phyloP scores from a whole-genome alignment of 768 basidiomycete genomes.

The Grammothele lineata region DNA sequence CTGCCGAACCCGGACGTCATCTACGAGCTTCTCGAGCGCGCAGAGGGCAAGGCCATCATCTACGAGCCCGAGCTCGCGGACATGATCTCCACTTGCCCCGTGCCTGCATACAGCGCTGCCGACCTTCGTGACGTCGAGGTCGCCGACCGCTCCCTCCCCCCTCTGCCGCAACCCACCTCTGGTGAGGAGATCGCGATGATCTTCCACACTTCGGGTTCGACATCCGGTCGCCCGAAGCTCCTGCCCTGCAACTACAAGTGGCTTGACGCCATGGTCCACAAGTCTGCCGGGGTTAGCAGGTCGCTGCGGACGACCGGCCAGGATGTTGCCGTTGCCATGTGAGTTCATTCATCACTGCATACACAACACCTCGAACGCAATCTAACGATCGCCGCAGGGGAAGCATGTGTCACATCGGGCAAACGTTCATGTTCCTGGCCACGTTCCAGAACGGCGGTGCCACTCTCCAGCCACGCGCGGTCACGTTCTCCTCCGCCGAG shows the following conservation, averaged over 20 bases:
- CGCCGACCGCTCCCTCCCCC: conserved; percentile 38
- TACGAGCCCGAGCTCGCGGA: conserved; percentile 53
- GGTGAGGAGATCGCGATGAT: conserved; percentile 46
- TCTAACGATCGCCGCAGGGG: conserved; percentile 45
- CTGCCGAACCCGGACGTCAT: conserved; percentile 64
- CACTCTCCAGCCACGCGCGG: conserved; percentile 58
- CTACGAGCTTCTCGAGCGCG: conserved; percentile 57
- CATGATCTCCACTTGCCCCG: conserved; percentile 41
- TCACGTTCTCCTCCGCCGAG: conserved; percentile 59
- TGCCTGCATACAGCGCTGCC: conserved; percentile 44
- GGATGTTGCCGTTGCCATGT: conserved; percentile 69
- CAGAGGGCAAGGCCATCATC: conserved; percentile 56
- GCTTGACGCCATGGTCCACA: conserved; percentile 51
- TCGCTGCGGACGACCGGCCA: conserved; percentile 48
- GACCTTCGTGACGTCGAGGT: conserved; percentile 35
- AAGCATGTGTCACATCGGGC: conserved; percentile 74
- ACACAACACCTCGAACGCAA: not conserved
- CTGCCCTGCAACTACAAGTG: conserved; percentile 63
- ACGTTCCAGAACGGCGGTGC: conserved; percentile 64
- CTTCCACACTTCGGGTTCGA: conserved; percentile 75
- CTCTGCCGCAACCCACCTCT: conserved; percentile 34
- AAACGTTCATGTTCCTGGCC: conserved; percentile 69
- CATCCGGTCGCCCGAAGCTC: conserved; percentile 72
- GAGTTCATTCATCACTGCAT: conserved; percentile 25
- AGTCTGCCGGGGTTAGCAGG: conserved; percentile 46